Evolutionary conservation across 495 filamentous ascomycete genomes (phyloP).

Genomic region (Penicillium soppii): DNA sequence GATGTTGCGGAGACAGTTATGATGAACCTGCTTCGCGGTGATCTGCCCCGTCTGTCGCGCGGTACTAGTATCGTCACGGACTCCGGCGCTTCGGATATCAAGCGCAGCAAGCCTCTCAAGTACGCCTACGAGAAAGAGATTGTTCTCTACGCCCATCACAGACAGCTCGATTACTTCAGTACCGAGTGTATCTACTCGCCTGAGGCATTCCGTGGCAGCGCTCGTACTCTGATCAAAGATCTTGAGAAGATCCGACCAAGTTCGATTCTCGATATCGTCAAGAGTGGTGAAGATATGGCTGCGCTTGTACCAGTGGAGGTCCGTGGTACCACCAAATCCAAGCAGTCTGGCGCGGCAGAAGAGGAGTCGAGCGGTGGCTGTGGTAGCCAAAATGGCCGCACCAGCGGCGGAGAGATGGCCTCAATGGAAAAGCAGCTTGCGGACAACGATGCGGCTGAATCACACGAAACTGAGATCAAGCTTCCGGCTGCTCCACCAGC

Average conservation of each 20-base stretch:
- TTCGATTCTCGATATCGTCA: conserved; percentile 90
- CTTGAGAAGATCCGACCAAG: conserved; percentile 89
- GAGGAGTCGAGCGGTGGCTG: conserved; percentile 64
- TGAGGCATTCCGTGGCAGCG: conserved; percentile 94
- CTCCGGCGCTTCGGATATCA: conserved; percentile 70
- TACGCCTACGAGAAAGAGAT: conserved; percentile 99
- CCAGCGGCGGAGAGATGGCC: conserved; percentile 83
- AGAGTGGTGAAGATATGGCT: conserved; percentile 95
- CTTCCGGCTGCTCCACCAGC: conserved; percentile 28
- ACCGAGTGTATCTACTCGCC: conserved; percentile 99
- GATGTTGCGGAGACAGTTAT: conserved; percentile 98
- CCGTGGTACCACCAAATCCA: conserved; percentile 24
- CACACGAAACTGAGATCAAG: conserved; percentile 71
- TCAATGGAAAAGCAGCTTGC: conserved; percentile 80
- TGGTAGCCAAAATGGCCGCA: conserved; percentile 69
- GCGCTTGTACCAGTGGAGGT: conserved; percentile 69
- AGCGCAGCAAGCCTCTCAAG: conserved; percentile 93
- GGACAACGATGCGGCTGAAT: conserved; percentile 63
- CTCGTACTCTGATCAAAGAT: conserved; percentile 89
- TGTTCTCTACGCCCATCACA: conserved; percentile 94
- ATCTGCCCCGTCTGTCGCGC: conserved; percentile 80
- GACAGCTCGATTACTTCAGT: conserved; percentile 94
- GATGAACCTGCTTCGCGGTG: conserved; percentile 93
- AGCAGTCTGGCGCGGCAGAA: conserved; percentile 53
- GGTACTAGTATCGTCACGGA: conserved; percentile 92